Evolutionary conservation across 176 grass and related monocot genomes (phyloP).

Genomic region (Paspalum vaginatum): DNA sequence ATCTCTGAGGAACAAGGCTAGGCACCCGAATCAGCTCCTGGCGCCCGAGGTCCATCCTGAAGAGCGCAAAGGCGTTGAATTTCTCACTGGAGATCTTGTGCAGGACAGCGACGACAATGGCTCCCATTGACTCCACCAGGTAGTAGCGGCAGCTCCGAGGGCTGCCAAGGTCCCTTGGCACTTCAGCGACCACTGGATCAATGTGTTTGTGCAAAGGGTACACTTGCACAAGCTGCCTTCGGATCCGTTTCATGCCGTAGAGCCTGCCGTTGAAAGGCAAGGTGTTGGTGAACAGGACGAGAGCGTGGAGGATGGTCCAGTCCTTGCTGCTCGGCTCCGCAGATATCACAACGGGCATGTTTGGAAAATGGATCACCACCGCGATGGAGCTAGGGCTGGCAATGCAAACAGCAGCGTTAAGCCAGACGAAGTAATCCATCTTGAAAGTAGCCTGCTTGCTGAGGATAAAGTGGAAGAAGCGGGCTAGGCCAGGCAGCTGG

Average conservation of each 20-base stretch:
- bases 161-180: not conserved
- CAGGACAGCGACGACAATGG: not conserved
- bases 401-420: not conserved
- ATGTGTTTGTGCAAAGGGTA: not conserved
- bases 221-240: conserved; percentile 9
- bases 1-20: conserved; percentile 29
- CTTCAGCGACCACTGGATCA: not conserved
- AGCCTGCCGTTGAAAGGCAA: conserved; percentile 10
- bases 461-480: not conserved
- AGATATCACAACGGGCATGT: not conserved
- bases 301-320: not conserved
- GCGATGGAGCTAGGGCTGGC: conserved; percentile 9
- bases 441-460: not conserved
- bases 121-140: conserved; percentile 24
- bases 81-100: not conserved
- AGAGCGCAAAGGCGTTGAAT: not conserved
- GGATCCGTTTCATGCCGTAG: not conserved
- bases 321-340: not conserved
- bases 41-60: not conserved
- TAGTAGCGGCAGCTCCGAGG: conserved; percentile 1
- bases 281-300: conserved; percentile 17
- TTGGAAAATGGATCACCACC: conserved; percentile 16
- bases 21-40: not conserved
- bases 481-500: not conserved
- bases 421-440: not conserved